Conservation (phyloP, 176 grass and related monocot species). For the Thinopyrum elongatum region DNA sequence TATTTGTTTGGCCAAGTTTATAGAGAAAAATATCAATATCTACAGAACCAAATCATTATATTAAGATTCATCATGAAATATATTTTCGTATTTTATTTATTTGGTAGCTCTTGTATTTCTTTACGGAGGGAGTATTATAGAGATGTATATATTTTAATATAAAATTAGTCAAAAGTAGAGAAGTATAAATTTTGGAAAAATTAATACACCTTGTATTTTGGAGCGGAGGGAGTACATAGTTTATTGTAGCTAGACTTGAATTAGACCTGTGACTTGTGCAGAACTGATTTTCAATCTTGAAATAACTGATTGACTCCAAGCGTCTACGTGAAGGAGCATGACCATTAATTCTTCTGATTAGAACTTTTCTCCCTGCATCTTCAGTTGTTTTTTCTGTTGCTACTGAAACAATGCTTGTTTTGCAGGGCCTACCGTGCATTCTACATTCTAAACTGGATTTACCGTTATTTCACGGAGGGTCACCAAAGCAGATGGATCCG, state of each 20-base stretch:
- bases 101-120: too few species aligned
- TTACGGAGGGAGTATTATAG: too few species aligned
- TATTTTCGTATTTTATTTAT: too few species aligned
- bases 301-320: neutral
- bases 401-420: neutral
- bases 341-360: neutral
- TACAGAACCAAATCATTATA: too few species aligned
- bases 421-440: conserved; percentile 88
- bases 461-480: conserved; percentile 76
- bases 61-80: too few species aligned
- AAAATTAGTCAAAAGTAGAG: too few species aligned
- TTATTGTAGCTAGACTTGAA: neutral
- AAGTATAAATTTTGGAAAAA: too few species aligned
- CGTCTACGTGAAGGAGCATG: neutral
- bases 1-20: too few species aligned
- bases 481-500: conserved; percentile 83
- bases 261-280: neutral
- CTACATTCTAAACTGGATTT: conserved; percentile 96
- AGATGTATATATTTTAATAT: too few species aligned
- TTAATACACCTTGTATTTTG: too few species aligned
- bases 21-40: too few species aligned
- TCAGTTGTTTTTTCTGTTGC: neutral
- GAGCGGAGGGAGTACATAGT: neutral
- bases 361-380: neutral
- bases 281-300: neutral